These are phyloP conservation scores for Boletus semigastroideus DNA, from an alignment of 1,284 basidiomycete species.

Conservation along the genomic window DNA sequence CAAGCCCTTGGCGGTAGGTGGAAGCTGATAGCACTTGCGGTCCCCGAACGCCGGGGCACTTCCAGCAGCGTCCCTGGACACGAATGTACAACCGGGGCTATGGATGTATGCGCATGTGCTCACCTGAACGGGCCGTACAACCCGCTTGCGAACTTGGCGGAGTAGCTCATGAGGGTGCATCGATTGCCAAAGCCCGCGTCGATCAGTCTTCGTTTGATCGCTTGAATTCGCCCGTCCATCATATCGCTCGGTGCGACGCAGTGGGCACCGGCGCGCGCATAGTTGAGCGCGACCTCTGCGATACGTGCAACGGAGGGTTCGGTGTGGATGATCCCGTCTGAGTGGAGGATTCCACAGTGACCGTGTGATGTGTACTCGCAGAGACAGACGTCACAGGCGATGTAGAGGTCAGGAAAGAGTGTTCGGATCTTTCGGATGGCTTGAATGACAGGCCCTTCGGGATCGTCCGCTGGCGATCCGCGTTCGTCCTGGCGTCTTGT, in stretches of 20 bases:
- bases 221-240: slow-evolving; percentile 96
- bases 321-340: slow-evolving; percentile 75
- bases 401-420: slow-evolving; percentile 82
- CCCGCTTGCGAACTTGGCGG: slow-evolving; percentile 98
- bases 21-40: slow-evolving; percentile 97
- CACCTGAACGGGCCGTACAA: slow-evolving; percentile 97
- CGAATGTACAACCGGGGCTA: neutral
- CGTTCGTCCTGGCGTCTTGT: slow-evolving; percentile 61
- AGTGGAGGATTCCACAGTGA: slow-evolving; percentile 86
- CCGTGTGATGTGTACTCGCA: slow-evolving; percentile 99
- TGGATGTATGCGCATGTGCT: slow-evolving; percentile 21
- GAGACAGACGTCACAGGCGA: slow-evolving; percentile 96
- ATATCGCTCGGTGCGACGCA: slow-evolving; percentile 99
- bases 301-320: slow-evolving; percentile 80
- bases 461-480: slow-evolving; percentile 90
- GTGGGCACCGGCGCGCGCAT: slow-evolving; percentile 93
- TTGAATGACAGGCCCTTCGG: slow-evolving; percentile 88
- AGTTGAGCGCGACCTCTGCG: slow-evolving; percentile 89
- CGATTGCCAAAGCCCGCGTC: slow-evolving; percentile 82
- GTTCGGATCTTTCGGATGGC: slow-evolving; percentile 78
- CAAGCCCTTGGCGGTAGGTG: slow-evolving; percentile 84
- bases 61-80: slow-evolving; percentile 85
- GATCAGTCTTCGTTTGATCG: slow-evolving; percentile 87
- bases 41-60: slow-evolving; percentile 94
- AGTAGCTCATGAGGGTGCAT: slow-evolving; percentile 95